Conservation (phyloP, 352 stramenopile genomes). For the Achlya hypogyna region DNA sequence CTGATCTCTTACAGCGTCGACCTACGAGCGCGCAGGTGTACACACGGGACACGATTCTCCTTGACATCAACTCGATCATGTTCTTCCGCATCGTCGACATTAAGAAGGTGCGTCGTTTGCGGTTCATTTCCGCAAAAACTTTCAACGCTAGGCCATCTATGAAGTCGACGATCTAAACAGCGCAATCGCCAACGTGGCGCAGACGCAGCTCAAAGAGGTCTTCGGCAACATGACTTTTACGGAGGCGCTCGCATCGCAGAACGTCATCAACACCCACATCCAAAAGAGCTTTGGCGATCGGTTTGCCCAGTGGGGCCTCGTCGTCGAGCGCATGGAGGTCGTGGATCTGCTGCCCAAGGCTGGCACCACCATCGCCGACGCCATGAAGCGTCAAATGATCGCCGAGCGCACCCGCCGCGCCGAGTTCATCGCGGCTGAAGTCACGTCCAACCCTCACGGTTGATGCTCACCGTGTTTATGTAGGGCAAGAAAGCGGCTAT, state of each 20-base stretch:
- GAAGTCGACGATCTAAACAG: slow-evolving; percentile 30
- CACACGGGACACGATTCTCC: slow-evolving; percentile 26
- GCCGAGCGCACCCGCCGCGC: slow-evolving; percentile 29
- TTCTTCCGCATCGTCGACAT: slow-evolving; percentile 32
- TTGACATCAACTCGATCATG: slow-evolving; percentile 29
- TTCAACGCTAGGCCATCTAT: slow-evolving; percentile 24
- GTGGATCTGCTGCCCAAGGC: slow-evolving; percentile 26
- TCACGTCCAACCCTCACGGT: neutral
- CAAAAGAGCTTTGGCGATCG: slow-evolving; percentile 25
- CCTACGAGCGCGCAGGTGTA: slow-evolving; percentile 23
- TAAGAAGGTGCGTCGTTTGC: slow-evolving; percentile 21
- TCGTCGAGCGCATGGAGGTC: slow-evolving; percentile 30
- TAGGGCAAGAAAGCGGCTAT: slow-evolving; percentile 29
- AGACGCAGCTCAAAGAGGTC: slow-evolving; percentile 32
- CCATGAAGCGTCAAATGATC: slow-evolving; percentile 36
- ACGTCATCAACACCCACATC: slow-evolving; percentile 30
- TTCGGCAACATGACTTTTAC: slow-evolving; percentile 33
- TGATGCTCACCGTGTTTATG: neutral
- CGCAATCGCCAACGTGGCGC: slow-evolving; percentile 28
- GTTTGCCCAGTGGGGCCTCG: slow-evolving; percentile 29
- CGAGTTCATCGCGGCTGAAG: slow-evolving; percentile 30
- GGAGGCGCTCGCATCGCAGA: slow-evolving; percentile 27
- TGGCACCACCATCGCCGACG: slow-evolving; percentile 21
- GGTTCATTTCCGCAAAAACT: neutral
- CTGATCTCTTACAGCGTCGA: neutral